Evolutionary conservation across 2,329 filamentous ascomycete genomes (phyloP), one percentile per base, ranked within the genome.

Genomic region (Immersiporthe knoxdaviesiana): DNA sequence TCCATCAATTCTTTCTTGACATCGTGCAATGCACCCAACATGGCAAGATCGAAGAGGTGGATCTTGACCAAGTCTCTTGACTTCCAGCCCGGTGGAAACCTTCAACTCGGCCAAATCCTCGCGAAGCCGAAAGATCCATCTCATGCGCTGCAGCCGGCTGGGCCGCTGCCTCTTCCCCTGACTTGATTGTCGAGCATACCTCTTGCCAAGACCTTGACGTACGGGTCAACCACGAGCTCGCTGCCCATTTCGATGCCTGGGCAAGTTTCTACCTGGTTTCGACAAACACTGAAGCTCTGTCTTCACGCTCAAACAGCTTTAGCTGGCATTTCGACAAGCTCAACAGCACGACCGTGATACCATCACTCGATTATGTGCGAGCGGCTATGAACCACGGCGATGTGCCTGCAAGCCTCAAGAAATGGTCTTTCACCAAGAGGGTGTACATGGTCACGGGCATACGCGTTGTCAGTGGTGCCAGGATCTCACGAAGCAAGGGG

Each of bases 301-400:
- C 52, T 30, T 30, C 24, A 30, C 52, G 52, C 24, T 56, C 52
- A 27, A 56, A 18, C 5, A 30, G 7, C 2, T 10, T 56, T 14
- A 30, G 52, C 52, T 56, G 52, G 52, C 52, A 56, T 32, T 56
- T 56, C 12, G 52, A 56, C 52, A 56, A 30, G 24, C 52, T 56
- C 12, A 27, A 56, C 24, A 56, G 27, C 52, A 56, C 11, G 14
- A 56, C 52, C 1, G 18, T 56, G 27, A 56, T 27, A 8, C 52
- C 52, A 8, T 56, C 52, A 30, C 52, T 56, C 4, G 52, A 56
- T 56, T 56, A 56, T 18, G 24, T 56, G 14, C 52, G 24, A 30
- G 52, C 52, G 14, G 52, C 52, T 30, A 56, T 30, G 52, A 4
- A 18, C 1, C 52, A 56, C 27, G 52, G 52, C 24, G 52, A 56